Conservation (phyloP, 768 basidiomycete genomes). For the Hygrophorus pudorinus region DNA sequence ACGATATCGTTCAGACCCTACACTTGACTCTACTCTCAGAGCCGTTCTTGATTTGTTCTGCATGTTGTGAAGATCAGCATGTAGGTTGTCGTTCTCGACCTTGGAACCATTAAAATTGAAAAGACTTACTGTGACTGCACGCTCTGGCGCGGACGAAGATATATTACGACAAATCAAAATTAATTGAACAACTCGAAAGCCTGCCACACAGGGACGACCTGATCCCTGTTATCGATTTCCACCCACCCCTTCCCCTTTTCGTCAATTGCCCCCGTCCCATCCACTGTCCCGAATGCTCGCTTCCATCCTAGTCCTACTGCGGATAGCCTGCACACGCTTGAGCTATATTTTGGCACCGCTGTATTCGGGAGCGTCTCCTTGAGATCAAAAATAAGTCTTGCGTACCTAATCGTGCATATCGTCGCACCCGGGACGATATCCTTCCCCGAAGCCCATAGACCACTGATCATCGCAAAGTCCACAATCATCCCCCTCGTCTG, state of each 20-base stretch:
- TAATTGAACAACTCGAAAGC: slow-evolving; percentile 41
- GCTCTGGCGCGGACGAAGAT: too few species aligned
- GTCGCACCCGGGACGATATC: slow-evolving; percentile 40
- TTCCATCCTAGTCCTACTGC: slow-evolving; percentile 59
- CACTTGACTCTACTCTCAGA: too few species aligned
- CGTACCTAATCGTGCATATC: slow-evolving; percentile 52
- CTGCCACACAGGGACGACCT: slow-evolving; percentile 46
- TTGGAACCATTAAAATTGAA: too few species aligned
- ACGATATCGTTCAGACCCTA: too few species aligned
- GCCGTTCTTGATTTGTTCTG: too few species aligned
- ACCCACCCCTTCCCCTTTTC: slow-evolving; percentile 42
- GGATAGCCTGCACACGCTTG: slow-evolving; percentile 48
- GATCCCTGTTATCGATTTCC: slow-evolving; percentile 53
- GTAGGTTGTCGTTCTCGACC: too few species aligned
- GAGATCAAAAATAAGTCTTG: not conserved
- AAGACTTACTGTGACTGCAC: too few species aligned
- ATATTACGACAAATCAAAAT: not conserved
- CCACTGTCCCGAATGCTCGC: slow-evolving; percentile 46
- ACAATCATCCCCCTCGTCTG: slow-evolving; percentile 57
- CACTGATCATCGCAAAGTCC: slow-evolving; percentile 57
- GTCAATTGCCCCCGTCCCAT: slow-evolving; percentile 37
- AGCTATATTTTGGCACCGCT: slow-evolving; percentile 25
- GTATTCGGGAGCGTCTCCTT: not conserved
- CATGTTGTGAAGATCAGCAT: too few species aligned
- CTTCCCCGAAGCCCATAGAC: slow-evolving; percentile 41